A percentile compares a stretch with the other conserved stretches of the same genome.
phyloP scores from a whole-genome alignment of 2,329 filamentous ascomycete genomes.

The Proliferodiscus dingleyae region DNA sequence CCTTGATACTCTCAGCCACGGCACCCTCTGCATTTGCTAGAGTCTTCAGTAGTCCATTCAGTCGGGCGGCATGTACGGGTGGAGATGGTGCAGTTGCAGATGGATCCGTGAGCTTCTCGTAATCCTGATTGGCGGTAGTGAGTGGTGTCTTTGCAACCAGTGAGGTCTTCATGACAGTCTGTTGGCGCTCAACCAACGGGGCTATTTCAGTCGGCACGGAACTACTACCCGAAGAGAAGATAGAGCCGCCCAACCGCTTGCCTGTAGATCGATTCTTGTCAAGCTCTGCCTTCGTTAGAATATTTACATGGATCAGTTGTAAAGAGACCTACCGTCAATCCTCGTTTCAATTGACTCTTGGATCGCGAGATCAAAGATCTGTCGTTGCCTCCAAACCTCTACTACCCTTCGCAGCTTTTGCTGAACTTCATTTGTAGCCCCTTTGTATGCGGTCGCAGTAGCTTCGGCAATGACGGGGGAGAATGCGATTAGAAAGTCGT shows the following conservation, averaged over 20 bases:
- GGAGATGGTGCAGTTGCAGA: conserved; percentile 66
- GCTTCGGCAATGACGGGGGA: conserved; percentile 89
- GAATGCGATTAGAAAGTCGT: conserved; percentile 89
- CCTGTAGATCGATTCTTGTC: conserved; percentile 54
- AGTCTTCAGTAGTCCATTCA: conserved; percentile 84
- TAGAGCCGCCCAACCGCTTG: conserved; percentile 59
- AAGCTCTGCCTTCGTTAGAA: conserved; percentile 43
- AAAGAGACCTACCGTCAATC: conserved; percentile 61
- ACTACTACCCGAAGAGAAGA: conserved; percentile 57
- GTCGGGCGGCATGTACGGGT: conserved; percentile 84
- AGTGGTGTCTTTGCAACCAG: conserved; percentile 62
- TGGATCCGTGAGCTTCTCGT: conserved; percentile 75
- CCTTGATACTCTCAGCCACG: conserved; percentile 83
- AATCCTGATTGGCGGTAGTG: conserved; percentile 72
- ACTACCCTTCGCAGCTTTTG: conserved; percentile 82
- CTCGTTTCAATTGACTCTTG: conserved; percentile 75
- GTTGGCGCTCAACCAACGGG: conserved; percentile 69
- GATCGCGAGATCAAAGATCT: conserved; percentile 77
- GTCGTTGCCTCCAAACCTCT: conserved; percentile 86
- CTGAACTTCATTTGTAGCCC: conserved; percentile 79
- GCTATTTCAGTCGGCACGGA: conserved; percentile 71
- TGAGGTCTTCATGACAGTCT: conserved; percentile 67
- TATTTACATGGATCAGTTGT: background rate
- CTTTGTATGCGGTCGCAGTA: conserved; percentile 85
- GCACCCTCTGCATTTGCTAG: conserved; percentile 85